Evolutionary conservation across 75 land plant genomes (phyloP).

Genomic region (Picea glauca): DNA sequence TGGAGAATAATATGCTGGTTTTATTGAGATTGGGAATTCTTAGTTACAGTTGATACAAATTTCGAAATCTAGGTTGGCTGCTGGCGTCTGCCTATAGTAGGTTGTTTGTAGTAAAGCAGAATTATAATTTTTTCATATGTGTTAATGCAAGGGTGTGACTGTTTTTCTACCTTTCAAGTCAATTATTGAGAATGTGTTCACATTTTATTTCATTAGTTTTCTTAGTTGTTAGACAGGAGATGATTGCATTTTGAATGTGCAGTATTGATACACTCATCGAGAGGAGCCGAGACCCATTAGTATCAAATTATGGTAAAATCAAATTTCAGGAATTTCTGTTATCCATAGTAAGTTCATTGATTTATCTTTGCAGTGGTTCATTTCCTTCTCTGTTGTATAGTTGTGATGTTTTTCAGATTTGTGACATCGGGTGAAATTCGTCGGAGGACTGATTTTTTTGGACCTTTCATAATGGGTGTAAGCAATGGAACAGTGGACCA

Average conservation of each 20-base stretch:
- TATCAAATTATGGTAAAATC: constrained; percentile 85
- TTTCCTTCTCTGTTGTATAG: constrained; percentile 26
- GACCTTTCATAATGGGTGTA: constrained; percentile 82
- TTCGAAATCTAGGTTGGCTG: neutral
- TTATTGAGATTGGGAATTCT: neutral
- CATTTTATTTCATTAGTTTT: neutral
- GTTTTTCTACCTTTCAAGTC: too few species aligned
- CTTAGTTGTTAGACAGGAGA: neutral
- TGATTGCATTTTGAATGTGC: constrained; percentile 8
- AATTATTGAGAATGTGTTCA: too few species aligned
- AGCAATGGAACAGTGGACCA: constrained; percentile 68
- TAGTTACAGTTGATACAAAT: neutral
- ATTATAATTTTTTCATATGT: too few species aligned
- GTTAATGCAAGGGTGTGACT: too few species aligned
- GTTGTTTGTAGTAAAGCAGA: neutral
- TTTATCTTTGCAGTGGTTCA: constrained; percentile 12
- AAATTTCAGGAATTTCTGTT: neutral
- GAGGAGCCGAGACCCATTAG: constrained; percentile 65
- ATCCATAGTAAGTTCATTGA: neutral
- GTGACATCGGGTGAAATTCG: constrained; percentile 93
- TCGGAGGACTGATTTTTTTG: constrained; percentile 86
- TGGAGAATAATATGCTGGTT: neutral
- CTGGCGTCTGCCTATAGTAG: neutral
- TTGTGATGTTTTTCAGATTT: constrained; percentile 98
- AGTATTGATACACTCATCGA: constrained; percentile 71